Evolutionary conservation across 768 basidiomycete genomes (phyloP).

Genomic region (Tricholoma terreum): DNA sequence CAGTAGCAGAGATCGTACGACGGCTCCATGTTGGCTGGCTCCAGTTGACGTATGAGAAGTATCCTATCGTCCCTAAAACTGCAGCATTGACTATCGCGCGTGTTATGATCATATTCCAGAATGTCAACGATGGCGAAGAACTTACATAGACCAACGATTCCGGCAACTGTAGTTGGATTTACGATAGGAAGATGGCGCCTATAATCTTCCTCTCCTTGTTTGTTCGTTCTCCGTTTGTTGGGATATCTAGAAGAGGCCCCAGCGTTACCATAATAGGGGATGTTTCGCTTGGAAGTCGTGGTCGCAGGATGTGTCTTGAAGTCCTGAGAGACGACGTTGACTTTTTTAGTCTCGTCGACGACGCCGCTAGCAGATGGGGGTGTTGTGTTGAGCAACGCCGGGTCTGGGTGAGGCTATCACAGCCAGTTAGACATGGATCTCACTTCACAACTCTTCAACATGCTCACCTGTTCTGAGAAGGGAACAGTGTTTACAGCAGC

Average conservation of each 20-base stretch:
- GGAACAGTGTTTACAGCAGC: slow-evolving; percentile 57
- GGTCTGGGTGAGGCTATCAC: slow-evolving; percentile 60
- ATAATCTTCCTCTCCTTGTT: slow-evolving; percentile 47
- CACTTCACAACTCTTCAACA: not conserved
- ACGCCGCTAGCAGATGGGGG: slow-evolving; percentile 34
- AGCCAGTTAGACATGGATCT: slow-evolving; percentile 3
- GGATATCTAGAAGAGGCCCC: not conserved
- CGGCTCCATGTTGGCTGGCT: slow-evolving; percentile 62
- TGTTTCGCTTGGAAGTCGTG: slow-evolving; percentile 22
- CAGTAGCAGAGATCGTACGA: slow-evolving; percentile 52
- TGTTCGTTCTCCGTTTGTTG: slow-evolving; percentile 26
- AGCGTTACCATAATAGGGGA: slow-evolving; percentile 10
- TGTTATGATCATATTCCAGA: slow-evolving; percentile 3
- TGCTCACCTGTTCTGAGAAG: slow-evolving; percentile 40
- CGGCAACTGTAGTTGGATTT: slow-evolving; percentile 64
- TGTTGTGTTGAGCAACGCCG: slow-evolving; percentile 55
- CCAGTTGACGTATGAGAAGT: slow-evolving; percentile 65
- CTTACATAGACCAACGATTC: slow-evolving; percentile 59
- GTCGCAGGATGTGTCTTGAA: slow-evolving; percentile 47
- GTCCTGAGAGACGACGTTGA: slow-evolving; percentile 52
- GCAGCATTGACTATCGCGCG: slow-evolving; percentile 54
- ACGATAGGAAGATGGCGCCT: slow-evolving; percentile 59
- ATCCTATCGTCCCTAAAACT: slow-evolving; percentile 60
- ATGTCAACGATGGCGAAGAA: not conserved
- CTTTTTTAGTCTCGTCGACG: slow-evolving; percentile 50